phyloP scores from a whole-genome alignment of 2,329 filamentous ascomycete species.

The Cordyceps militaris region DNA sequence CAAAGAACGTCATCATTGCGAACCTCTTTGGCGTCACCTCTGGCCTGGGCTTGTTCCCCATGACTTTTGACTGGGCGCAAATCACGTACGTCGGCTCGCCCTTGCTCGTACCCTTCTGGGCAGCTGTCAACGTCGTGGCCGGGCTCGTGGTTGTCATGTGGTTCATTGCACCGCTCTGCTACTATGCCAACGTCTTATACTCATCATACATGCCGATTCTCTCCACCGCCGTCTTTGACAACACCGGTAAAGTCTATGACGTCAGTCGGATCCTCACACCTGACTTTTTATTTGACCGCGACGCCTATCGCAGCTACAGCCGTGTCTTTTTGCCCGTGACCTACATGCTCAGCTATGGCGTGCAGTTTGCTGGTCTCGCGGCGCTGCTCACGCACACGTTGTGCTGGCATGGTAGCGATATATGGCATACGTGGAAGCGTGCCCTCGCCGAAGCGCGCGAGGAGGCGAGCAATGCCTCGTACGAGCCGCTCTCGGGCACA shows the following conservation, averaged over 20 bases:
- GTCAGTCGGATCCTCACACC: constrained; percentile 71
- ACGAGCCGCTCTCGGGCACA: constrained; percentile 42
- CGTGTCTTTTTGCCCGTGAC: constrained; percentile 81
- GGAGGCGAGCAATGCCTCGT: constrained; percentile 41
- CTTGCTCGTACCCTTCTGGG: constrained; percentile 78
- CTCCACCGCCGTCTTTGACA: constrained; percentile 79
- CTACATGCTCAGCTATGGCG: constrained; percentile 77
- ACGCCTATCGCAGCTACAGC: constrained; percentile 74
- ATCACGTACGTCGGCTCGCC: constrained; percentile 84
- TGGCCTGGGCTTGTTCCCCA: constrained; percentile 72
- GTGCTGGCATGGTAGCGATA: constrained; percentile 80
- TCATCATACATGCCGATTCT: constrained; percentile 83
- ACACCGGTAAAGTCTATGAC: constrained; percentile 71
- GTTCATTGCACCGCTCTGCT: constrained; percentile 71
- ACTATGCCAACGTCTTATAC: constrained; percentile 73
- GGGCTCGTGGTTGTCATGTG: constrained; percentile 79
- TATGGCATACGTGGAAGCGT: constrained; percentile 67
- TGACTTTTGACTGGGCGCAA: constrained; percentile 90
- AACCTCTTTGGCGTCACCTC: constrained; percentile 84
- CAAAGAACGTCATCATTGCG: constrained; percentile 76
- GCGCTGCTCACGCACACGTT: constrained; percentile 73
- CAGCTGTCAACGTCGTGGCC: constrained; percentile 75
- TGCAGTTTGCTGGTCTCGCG: constrained; percentile 78
- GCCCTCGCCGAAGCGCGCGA: constrained; percentile 58
- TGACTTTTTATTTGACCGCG: constrained; percentile 70